Evolutionary conservation across 2,329 filamentous ascomycete species (phyloP).

Genomic region (Botryosphaeria dothidea): DNA sequence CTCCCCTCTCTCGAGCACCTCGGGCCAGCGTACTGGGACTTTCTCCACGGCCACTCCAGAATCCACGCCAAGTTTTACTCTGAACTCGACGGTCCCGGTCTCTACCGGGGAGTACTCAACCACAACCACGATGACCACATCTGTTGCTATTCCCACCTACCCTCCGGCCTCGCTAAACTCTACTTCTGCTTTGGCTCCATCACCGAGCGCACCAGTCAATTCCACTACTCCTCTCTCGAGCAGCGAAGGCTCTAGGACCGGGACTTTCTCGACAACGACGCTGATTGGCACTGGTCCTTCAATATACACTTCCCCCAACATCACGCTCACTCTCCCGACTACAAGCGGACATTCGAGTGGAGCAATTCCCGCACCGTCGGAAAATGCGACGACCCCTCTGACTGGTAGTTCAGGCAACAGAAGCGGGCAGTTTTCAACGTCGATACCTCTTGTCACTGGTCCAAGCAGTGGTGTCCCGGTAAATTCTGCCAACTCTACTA

Average conservation of each 20-base stretch:
- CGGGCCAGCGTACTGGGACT: background rate
- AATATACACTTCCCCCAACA: background rate
- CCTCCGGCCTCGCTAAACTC: conserved; percentile 7
- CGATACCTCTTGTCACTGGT: background rate
- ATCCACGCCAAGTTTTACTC: background rate
- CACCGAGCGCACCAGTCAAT: background rate
- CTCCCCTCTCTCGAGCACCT: background rate
- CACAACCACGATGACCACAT: background rate
- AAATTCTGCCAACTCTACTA: conserved; percentile 21
- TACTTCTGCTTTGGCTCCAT: conserved; percentile 11
- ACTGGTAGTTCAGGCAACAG: background rate
- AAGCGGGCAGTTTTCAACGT: conserved; percentile 5
- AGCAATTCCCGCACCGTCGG: conserved; percentile 11
- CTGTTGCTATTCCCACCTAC: background rate
- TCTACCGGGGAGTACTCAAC: background rate
- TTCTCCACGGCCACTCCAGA: background rate
- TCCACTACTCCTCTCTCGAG: background rate
- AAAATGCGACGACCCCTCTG: conserved; percentile 7
- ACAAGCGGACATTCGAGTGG: background rate
- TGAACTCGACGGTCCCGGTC: conserved; percentile 1
- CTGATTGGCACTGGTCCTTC: background rate
- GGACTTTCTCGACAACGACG: background rate
- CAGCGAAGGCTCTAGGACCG: background rate
- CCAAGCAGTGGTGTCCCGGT: conserved; percentile 4
- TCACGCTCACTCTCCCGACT: background rate